A percentile compares a stretch with the other conserved stretches of the same genome.
Conservation (phyloP, 2,329 filamentous ascomycete species). For the Colletotrichum sp. region DNA sequence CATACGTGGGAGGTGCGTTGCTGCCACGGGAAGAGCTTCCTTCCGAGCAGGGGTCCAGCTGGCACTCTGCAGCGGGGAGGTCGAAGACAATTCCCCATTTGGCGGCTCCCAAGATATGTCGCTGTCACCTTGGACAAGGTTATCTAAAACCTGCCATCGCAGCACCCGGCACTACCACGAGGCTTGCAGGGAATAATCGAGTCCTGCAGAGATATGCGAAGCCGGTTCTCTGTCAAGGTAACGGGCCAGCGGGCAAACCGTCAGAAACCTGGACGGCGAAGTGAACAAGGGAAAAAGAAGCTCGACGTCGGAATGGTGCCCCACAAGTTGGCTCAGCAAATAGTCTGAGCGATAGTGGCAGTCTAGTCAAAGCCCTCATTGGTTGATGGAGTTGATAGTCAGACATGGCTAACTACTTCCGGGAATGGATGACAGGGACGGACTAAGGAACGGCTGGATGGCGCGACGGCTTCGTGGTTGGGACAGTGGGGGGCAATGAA, state of each 20-base stretch:
- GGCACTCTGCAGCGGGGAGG: neutral
- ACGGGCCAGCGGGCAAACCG: neutral
- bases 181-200: neutral
- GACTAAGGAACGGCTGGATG: neutral
- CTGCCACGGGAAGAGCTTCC: neutral
- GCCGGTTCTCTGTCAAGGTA: neutral
- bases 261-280: neutral
- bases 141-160: neutral
- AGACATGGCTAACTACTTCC: constrained; percentile 1
- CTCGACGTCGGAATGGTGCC: neutral
- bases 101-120: neutral
- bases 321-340: neutral
- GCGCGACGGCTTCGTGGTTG: neutral
- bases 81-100: neutral
- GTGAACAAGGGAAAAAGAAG: neutral
- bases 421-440: neutral
- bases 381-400: neutral
- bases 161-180: neutral
- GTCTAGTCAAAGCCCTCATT: neutral
- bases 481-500: neutral
- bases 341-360: constrained; percentile 3
- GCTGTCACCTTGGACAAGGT: neutral
- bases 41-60: neutral
- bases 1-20: neutral
- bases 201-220: neutral